Evolutionary conservation across 1,284 basidiomycete species (phyloP).

Genomic region (Malassezia obtusa): DNA sequence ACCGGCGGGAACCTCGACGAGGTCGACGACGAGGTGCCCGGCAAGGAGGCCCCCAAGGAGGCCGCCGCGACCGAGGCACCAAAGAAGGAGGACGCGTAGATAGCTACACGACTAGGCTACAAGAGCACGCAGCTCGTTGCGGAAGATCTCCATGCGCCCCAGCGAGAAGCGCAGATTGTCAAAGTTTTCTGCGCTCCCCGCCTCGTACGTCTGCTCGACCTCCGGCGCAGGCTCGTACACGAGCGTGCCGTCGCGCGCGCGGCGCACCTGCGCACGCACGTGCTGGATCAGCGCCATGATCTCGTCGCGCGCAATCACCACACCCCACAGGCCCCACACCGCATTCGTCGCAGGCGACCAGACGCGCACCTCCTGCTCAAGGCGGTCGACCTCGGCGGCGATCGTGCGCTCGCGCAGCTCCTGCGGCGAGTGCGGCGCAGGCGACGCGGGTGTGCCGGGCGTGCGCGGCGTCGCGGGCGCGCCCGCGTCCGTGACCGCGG

Average conservation of each 20-base stretch:
- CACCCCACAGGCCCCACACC: slow-evolving; percentile 44
- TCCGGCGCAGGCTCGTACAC: background rate
- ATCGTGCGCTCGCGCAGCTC: slow-evolving; percentile 23
- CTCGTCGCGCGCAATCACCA: slow-evolving; percentile 37
- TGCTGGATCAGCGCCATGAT: slow-evolving; percentile 25
- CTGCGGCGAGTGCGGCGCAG: slow-evolving; percentile 13
- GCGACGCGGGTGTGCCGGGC: background rate
- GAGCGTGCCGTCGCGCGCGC: background rate
- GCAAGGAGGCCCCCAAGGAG: slow-evolving; percentile 5
- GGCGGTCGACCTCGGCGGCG: slow-evolving; percentile 38
- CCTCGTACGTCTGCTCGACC: background rate
- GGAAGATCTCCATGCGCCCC: slow-evolving; percentile 40
- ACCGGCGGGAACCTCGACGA: slow-evolving; percentile 65
- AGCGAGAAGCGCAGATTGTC: slow-evolving; percentile 42
- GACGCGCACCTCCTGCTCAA: slow-evolving; percentile 36
- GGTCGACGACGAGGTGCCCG: slow-evolving; percentile 59
- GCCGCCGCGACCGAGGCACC: slow-evolving; percentile 21
- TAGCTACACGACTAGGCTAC: no score
- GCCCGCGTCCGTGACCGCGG: slow-evolving; percentile 4
- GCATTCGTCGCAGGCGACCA: slow-evolving; percentile 42
- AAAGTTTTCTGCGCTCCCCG: slow-evolving; percentile 27
- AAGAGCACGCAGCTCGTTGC: slow-evolving; percentile 21
- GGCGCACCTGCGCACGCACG: background rate
- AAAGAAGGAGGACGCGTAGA: background rate
- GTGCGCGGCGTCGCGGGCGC: background rate